phyloP scores from a whole-genome alignment of 108 stramenopile genomes.

The Cyclotella choctawhatcheeana region DNA sequence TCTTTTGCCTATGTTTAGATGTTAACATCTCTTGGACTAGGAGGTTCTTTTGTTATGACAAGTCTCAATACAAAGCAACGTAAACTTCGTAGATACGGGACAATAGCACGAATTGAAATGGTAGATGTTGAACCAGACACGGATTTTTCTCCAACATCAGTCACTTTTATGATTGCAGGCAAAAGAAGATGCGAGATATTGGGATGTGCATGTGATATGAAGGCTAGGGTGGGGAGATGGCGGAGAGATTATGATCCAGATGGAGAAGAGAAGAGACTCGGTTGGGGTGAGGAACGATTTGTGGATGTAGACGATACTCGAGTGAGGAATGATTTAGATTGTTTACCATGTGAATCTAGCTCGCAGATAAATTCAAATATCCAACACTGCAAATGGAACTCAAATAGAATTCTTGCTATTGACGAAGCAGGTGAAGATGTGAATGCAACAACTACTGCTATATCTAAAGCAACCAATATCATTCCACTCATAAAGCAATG shows the following conservation, averaged over 20 bases:
- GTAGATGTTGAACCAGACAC: conserved; percentile 47
- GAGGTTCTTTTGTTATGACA: conserved; percentile 67
- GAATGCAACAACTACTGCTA: conserved; percentile 14
- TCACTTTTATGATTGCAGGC: conserved; percentile 63
- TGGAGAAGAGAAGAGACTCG: conserved; percentile 66
- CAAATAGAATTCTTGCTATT: conserved; percentile 19
- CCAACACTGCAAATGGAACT: conserved; percentile 20
- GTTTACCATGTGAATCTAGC: background rate
- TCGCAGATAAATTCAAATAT: background rate
- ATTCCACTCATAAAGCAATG: conserved; percentile 55
- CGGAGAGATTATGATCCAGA: conserved; percentile 67
- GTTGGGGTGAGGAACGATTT: conserved; percentile 71
- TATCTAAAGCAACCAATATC: conserved; percentile 31
- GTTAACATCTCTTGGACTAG: conserved; percentile 52
- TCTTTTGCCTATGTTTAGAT: conserved; percentile 16
- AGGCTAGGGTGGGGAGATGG: conserved; percentile 66
- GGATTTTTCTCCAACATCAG: conserved; percentile 54
- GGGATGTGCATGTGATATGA: conserved; percentile 36
- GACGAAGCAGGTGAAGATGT: conserved; percentile 28
- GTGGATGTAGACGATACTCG: conserved; percentile 29
- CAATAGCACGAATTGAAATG: conserved; percentile 52
- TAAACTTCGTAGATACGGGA: conserved; percentile 56
- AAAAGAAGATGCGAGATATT: conserved; percentile 27
- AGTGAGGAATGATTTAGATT: background rate
- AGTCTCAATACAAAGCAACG: conserved; percentile 52